A percentile compares a stretch with the other conserved stretches of the same genome.
Conservation (phyloP, 2,329 filamentous ascomycete species). For the Pseudocercospora musae region DNA sequence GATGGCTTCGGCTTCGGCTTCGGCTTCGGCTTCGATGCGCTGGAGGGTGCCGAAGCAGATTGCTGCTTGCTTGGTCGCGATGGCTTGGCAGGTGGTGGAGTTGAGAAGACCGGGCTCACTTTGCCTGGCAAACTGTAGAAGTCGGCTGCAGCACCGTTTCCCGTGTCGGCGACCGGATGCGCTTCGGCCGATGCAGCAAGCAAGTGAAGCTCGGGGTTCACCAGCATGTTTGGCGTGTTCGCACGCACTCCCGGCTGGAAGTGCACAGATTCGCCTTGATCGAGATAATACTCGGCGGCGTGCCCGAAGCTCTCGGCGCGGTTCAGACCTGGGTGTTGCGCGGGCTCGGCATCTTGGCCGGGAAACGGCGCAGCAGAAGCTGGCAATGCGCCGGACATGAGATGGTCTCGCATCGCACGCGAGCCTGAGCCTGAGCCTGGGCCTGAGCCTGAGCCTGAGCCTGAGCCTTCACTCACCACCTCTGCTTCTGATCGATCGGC, state of each 20-base stretch:
- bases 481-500: no score
- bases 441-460: no score
- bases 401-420: constrained; percentile 24
- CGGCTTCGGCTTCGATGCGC: constrained; percentile 21
- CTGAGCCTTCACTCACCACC: constrained; percentile 17
- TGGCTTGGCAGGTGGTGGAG: constrained; percentile 26
- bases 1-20: constrained; percentile 27
- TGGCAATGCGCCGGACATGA: constrained; percentile 34
- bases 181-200: constrained; percentile 50
- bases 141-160: constrained; percentile 54
- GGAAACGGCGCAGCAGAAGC: constrained; percentile 50
- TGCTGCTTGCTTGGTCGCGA: constrained; percentile 31
- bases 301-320: constrained; percentile 48
- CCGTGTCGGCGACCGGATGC: constrained; percentile 59
- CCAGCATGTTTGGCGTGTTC: constrained; percentile 50
- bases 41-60: constrained; percentile 27
- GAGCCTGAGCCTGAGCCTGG: no score
- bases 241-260: constrained; percentile 60
- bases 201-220: constrained; percentile 56
- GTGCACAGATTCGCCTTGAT: constrained; percentile 58
- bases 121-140: constrained; percentile 47
- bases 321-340: constrained; percentile 24
- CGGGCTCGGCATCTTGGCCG: constrained; percentile 49
- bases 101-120: constrained; percentile 19
- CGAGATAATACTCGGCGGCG: constrained; percentile 60